Percentiles rank a stretch among this genome's conserved stretches.
Evolutionary conservation across 208 protist species (phyloP).

Genomic region (Trypanosoma conorhini): DNA sequence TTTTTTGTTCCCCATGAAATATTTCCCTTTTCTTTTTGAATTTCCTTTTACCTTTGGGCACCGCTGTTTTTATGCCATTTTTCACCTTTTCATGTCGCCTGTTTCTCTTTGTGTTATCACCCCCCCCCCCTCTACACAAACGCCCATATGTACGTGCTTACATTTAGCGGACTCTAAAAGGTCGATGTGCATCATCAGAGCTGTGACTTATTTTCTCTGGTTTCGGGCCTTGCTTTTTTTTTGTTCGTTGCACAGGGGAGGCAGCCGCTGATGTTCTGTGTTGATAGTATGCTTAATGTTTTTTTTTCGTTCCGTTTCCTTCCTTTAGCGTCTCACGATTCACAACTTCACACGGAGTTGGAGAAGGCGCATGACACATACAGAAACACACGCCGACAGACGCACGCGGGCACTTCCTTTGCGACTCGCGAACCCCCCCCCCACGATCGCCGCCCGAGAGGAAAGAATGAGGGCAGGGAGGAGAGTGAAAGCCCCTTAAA

Average conservation of each 20-base stretch:
- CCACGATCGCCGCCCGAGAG: neutral
- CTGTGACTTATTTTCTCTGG: neutral
- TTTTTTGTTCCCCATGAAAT: neutral
- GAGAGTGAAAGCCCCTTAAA: neutral
- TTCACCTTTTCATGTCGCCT: neutral
- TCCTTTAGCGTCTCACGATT: neutral
- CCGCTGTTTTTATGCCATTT: neutral
- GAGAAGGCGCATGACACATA: neutral
- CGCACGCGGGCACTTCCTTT: neutral
- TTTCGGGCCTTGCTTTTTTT: neutral
- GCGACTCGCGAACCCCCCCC: neutral
- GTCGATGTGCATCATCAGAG: too few relatives aligned
- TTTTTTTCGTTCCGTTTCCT: too few relatives aligned
- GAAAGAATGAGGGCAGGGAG: neutral
- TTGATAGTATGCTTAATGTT: constrained; percentile 10
- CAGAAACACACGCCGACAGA: neutral
- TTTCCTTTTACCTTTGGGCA: neutral
- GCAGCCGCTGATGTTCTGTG: neutral
- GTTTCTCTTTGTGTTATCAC: neutral
- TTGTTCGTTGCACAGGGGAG: constrained; percentile 3
- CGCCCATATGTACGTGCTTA: too few relatives aligned
- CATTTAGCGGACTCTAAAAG: too few relatives aligned
- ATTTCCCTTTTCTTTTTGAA: neutral
- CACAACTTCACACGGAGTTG: neutral
- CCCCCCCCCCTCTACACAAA: too few relatives aligned